These are phyloP conservation scores for Sanghuangporus weigelae DNA, from an alignment of 1,284 basidiomycete genomes.

Conservation along the genomic window DNA sequence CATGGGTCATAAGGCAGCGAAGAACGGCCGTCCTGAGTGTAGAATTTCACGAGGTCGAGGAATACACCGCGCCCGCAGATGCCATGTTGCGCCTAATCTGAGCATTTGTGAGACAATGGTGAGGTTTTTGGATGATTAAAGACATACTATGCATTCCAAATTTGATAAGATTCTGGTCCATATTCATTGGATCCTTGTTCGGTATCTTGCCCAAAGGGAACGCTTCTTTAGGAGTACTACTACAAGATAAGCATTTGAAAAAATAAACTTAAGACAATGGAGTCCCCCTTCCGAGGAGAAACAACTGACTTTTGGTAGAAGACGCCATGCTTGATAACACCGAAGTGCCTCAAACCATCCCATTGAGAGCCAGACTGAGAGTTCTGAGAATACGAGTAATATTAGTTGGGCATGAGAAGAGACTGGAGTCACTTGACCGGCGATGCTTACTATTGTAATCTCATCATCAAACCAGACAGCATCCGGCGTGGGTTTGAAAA, in stretches of 20 bases:
- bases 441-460: conserved; percentile 54
- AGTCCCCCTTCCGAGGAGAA: not conserved
- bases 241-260: conserved; percentile 33
- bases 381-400: conserved; percentile 39
- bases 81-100: conserved; percentile 71
- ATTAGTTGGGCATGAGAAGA: not conserved
- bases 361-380: conserved; percentile 73
- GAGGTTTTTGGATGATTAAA: not conserved
- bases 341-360: conserved; percentile 66
- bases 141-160: conserved; percentile 62
- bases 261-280: not conserved
- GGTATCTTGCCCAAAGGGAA: conserved; percentile 37
- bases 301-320: conserved; percentile 57
- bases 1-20: conserved; percentile 60
- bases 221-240: conserved; percentile 34
- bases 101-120: not conserved
- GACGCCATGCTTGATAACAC: conserved; percentile 45
- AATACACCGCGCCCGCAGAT: conserved; percentile 69
- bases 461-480: conserved; percentile 51
- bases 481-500: conserved; percentile 23
- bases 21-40: conserved; percentile 34
- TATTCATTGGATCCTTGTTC: conserved; percentile 44
- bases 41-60: conserved; percentile 56
- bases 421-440: not conserved
- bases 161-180: conserved; percentile 45